These are phyloP conservation scores for Leccinum rimulosum DNA, from an alignment of 768 basidiomycete genomes.

Conservation along the genomic window DNA sequence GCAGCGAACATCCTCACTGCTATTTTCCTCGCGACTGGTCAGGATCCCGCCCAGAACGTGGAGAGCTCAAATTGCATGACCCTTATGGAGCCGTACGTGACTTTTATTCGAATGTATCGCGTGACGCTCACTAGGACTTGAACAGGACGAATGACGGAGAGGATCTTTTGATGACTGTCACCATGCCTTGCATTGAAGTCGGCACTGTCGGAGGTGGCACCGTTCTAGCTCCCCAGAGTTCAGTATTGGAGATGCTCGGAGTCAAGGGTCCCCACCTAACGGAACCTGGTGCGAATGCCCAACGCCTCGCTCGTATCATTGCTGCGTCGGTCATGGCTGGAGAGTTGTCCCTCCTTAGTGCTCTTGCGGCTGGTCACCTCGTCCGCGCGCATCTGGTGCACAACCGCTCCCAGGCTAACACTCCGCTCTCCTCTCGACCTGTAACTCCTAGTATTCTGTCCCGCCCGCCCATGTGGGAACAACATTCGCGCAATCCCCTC, in stretches of 20 bases:
- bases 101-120: constrained; percentile 2
- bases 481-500: constrained; percentile 18
- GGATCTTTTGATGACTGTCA: constrained; percentile 88
- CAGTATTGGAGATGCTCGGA: constrained; percentile 92
- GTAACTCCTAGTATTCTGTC: constrained; percentile 50
- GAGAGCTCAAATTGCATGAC: constrained; percentile 99
- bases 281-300: constrained; percentile 86
- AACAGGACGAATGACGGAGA: constrained; percentile 79
- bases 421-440: constrained; percentile 65
- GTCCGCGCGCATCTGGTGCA: constrained; percentile 92
- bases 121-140: constrained; percentile 1
- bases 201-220: constrained; percentile 98
- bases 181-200: constrained; percentile 99
- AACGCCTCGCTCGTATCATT: constrained; percentile 85
- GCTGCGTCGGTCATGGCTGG: constrained; percentile 96
- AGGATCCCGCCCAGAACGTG: constrained; percentile 99
- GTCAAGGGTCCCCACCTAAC: constrained; percentile 86
- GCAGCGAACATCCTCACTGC: constrained; percentile 97
- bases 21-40: constrained; percentile 92
- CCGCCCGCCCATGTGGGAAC: constrained; percentile 25
- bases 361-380: constrained; percentile 92
- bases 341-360: constrained; percentile 87
- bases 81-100: constrained; percentile 90
- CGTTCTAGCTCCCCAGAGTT: constrained; percentile 83
- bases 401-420: constrained; percentile 82